A percentile compares a stretch with the other conserved stretches of the same genome.
Conservation (phyloP, 495 filamentous ascomycete genomes). For the Tuber microsphaerosporum region DNA sequence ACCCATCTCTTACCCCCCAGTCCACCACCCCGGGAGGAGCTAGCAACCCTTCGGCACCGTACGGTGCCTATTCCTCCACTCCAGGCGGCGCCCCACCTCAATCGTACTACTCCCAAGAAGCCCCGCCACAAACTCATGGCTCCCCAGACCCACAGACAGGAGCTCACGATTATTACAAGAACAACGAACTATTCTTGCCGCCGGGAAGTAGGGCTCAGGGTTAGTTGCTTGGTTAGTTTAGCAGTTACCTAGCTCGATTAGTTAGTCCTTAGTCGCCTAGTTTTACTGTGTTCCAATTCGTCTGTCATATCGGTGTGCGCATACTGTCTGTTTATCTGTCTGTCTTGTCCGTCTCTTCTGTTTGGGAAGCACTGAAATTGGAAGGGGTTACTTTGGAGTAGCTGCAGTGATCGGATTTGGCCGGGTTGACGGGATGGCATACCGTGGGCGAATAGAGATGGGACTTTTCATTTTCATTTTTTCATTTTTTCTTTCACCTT, state of each 20-base stretch:
- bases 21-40: conserved; percentile 18
- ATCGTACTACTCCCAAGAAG: conserved; percentile 33
- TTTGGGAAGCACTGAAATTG: not conserved
- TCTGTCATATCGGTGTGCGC: not conserved
- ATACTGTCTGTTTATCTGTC: not conserved
- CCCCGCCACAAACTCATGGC: conserved; percentile 21
- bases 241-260: not conserved
- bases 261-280: not conserved
- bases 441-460: conserved; percentile 21
- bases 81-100: conserved; percentile 22
- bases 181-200: conserved; percentile 36
- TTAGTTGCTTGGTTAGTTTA: conserved; percentile 5
- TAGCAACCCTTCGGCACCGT: conserved; percentile 12
- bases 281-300: conserved; percentile 12
- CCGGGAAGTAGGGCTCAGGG: conserved; percentile 37
- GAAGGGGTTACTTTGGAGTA: conserved; percentile 7
- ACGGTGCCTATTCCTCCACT: conserved; percentile 26
- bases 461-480: not conserved
- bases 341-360: not conserved
- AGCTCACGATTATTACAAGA: conserved; percentile 40
- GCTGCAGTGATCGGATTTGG: not conserved
- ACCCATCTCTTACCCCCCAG: conserved; percentile 22
- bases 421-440: not conserved
- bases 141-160: conserved; percentile 6
- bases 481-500: not conserved